Percentiles rank a stretch among this genome's conserved stretches.
These are phyloP conservation scores for Exobasidium rhododendri DNA, from an alignment of 1,284 basidiomycete species.

Conservation along the genomic window DNA sequence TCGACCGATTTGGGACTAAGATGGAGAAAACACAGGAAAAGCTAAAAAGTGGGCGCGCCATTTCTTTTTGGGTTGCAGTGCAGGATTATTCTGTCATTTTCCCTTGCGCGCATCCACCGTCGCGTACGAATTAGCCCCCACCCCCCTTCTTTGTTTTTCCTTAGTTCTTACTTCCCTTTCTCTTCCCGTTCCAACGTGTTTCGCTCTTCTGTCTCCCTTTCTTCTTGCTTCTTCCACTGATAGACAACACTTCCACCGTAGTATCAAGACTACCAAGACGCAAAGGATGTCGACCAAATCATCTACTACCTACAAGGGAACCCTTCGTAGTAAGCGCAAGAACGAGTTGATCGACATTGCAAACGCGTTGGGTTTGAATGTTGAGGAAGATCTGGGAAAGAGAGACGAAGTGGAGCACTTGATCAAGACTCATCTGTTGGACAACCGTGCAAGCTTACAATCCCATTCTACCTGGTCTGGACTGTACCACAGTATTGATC, in stretches of 20 bases:
- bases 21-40: too few species aligned
- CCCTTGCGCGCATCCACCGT: too few species aligned
- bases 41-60: too few species aligned
- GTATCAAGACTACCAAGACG: too few species aligned
- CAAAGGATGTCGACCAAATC: too few species aligned
- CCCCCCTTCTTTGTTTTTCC: not conserved
- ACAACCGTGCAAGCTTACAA: conserved; percentile 25
- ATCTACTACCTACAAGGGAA: not conserved
- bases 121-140: too few species aligned
- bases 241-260: too few species aligned
- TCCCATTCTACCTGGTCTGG: conserved; percentile 31
- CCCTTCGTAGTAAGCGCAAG: conserved; percentile 42
- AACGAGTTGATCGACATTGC: conserved; percentile 42
- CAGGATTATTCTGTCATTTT: too few species aligned
- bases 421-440: conserved; percentile 32
- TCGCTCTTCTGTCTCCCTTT: too few species aligned
- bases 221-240: too few species aligned
- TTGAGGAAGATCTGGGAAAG: conserved; percentile 24
- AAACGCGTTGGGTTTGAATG: conserved; percentile 30
- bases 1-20: too few species aligned
- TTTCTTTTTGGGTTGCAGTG: too few species aligned
- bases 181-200: not conserved
- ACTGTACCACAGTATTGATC: conserved; percentile 40
- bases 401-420: conserved; percentile 41
- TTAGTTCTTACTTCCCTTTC: not conserved